phyloP scores from a whole-genome alignment of 2,329 filamentous ascomycete genomes.

The Ophiostoma australiae region DNA sequence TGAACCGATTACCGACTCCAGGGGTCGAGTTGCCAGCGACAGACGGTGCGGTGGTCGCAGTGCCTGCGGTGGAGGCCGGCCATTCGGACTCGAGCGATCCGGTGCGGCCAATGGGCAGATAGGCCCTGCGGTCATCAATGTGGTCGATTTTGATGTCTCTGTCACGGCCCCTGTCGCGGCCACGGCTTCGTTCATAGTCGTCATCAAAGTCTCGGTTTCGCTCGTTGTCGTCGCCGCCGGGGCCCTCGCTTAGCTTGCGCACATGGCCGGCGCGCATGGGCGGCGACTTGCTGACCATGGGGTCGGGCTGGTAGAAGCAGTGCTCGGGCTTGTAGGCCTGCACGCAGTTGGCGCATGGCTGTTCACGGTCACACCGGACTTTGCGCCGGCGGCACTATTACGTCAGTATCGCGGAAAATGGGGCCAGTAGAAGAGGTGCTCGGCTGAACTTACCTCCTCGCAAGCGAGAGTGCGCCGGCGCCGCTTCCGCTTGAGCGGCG shows the following conservation, averaged over 20 bases:
- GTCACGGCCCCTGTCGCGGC: not conserved
- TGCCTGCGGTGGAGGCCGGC: constrained; percentile 27
- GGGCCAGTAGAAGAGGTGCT: not conserved
- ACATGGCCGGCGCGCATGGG: constrained; percentile 18
- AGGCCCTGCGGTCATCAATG: constrained; percentile 3
- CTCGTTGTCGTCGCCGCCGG: constrained; percentile 18
- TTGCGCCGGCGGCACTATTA: constrained; percentile 41
- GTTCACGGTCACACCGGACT: constrained; percentile 40
- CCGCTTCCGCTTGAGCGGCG: constrained; percentile 27
- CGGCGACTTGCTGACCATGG: constrained; percentile 23
- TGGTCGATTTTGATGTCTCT: constrained; percentile 2
- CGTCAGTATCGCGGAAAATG: not conserved
- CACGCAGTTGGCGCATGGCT: constrained; percentile 41
- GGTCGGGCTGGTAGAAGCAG: constrained; percentile 28
- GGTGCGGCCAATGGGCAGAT: constrained; percentile 11
- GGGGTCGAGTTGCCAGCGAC: constrained; percentile 43
- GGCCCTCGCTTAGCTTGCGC: constrained; percentile 21
- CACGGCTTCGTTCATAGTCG: constrained; percentile 1
- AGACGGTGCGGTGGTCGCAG: constrained; percentile 46
- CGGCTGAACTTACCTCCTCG: constrained; percentile 31
- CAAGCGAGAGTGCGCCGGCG: constrained; percentile 36
- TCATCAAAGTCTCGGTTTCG: constrained; percentile 10
- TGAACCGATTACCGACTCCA: constrained; percentile 9
- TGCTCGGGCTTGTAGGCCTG: constrained; percentile 31
- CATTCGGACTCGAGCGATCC: constrained; percentile 23